These are phyloP conservation scores for Alternaria sp. DNA, from an alignment of 2,329 filamentous ascomycete species.

Conservation along the genomic window DNA sequence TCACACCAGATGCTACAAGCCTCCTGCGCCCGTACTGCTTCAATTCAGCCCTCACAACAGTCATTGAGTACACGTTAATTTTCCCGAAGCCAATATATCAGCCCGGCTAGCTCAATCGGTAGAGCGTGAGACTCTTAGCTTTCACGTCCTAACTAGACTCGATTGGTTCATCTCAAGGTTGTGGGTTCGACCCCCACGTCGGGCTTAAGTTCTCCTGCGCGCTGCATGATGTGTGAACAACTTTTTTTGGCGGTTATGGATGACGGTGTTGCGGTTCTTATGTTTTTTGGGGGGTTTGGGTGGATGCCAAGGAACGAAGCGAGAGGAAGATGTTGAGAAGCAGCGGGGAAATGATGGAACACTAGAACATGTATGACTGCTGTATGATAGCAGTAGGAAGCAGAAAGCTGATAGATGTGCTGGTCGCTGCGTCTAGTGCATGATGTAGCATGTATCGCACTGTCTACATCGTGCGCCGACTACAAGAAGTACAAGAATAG, in stretches of 20 bases:
- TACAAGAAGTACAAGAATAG: not conserved
- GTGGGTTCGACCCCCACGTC: not conserved
- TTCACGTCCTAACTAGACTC: conserved; percentile 2
- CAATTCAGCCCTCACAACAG: not conserved
- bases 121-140: conserved; percentile 52
- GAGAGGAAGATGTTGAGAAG: not conserved
- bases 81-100: not conserved
- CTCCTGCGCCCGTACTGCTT: not conserved
- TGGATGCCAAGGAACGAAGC: not conserved
- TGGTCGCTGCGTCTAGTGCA: not conserved
- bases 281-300: not conserved
- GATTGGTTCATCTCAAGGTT: conserved; percentile 3
- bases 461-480: not conserved
- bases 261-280: not conserved
- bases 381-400: not conserved
- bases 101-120: conserved; percentile 43
- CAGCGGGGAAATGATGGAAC: not conserved
- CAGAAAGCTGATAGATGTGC: not conserved
- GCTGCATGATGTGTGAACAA: too few species aligned
- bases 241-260: not conserved
- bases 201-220: not conserved
- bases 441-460: not conserved
- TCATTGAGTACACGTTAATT: not conserved
- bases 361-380: not conserved
- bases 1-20: not conserved